Evolutionary conservation across 305 asterid genomes (phyloP), one percentile per base, ranked within the genome.

Genomic region (Fraxinus nigra): DNA sequence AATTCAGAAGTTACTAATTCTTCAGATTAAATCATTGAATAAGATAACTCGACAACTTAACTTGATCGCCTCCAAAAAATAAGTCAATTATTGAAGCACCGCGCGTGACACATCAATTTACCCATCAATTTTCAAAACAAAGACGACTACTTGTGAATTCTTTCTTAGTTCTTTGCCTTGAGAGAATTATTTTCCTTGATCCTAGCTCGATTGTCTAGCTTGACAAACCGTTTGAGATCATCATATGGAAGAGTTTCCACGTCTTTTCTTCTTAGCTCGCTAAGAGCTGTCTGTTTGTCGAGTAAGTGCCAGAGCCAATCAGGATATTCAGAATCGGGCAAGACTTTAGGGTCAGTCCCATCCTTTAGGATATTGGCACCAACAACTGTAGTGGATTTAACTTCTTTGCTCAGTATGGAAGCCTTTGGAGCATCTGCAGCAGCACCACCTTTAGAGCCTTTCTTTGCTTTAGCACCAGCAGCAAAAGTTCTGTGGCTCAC

Each of bases 181-280:
- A 86, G 46, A 72, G 93, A 82, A 75, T 93, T 95, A 82, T 95
- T 93, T 88, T 90, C 98, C 91, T 93, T 95, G 89, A 95, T 95
- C 90, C 93, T 85, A 6, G 95, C 94, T 79, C 98, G 97, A 85
- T 89, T 95, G 87, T 95, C 98, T 87, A 95, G 91, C 89, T 95
- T 95, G 78, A 92, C 97, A 81, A 91, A 91, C 70, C 98, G 94
- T 81, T 91, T 93, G 72, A 95, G 90, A 61, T 91, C 98, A 11
- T 92, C 97, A 2, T 81, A 91, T 7, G 94, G 92, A 80, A 95
- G 95, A 30, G 89, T 83, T 81, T 88, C 87, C 5, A 82, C 13
- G 16, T 92, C 90, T 79, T 85, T 89, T 88, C 98, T 89, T 84
- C 89, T 89, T 3, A 94, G 93, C 89, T 90, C 97, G 78, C 98